Evolutionary conservation across 2,329 filamentous ascomycete genomes (phyloP).

Genomic region (Epichloe elymi): DNA sequence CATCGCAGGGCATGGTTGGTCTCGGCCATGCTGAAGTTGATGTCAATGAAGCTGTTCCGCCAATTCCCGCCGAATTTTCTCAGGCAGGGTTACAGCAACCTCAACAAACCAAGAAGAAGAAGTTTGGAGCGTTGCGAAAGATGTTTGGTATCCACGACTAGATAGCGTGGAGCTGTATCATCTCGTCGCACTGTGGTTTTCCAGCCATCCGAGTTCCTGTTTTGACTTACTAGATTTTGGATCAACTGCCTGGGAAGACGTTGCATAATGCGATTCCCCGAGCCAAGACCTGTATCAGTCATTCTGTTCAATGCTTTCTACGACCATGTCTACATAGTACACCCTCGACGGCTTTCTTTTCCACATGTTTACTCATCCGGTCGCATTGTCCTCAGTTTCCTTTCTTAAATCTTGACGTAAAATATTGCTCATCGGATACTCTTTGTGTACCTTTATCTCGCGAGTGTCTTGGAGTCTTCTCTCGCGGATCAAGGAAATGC

Average conservation of each 20-base stretch:
- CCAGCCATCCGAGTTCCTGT: not conserved
- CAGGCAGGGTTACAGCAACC: not conserved
- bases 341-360: too few species aligned
- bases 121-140: conserved; percentile 51
- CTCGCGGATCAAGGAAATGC: too few species aligned
- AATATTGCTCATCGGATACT: too few species aligned
- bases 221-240: not conserved
- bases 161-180: conserved; percentile 9
- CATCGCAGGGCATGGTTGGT: conserved; percentile 20
- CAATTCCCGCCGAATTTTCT: not conserved
- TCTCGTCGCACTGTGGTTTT: conserved; percentile 1
- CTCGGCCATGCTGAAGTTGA: conserved; percentile 7
- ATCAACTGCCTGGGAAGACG: too few species aligned
- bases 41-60: conserved; percentile 6
- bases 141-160: conserved; percentile 45
- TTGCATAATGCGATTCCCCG: too few species aligned
- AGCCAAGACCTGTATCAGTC: not conserved
- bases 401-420: too few species aligned
- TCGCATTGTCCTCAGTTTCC: too few species aligned
- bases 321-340: too few species aligned
- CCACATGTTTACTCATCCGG: too few species aligned
- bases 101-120: conserved; percentile 41
- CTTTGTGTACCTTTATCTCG: too few species aligned
- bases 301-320: not conserved
- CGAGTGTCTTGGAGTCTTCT: too few species aligned